A percentile compares a stretch with the other conserved stretches of the same genome.
phyloP scores from a whole-genome alignment of 2,329 filamentous ascomycete species.

The Trichoderma sp. region DNA sequence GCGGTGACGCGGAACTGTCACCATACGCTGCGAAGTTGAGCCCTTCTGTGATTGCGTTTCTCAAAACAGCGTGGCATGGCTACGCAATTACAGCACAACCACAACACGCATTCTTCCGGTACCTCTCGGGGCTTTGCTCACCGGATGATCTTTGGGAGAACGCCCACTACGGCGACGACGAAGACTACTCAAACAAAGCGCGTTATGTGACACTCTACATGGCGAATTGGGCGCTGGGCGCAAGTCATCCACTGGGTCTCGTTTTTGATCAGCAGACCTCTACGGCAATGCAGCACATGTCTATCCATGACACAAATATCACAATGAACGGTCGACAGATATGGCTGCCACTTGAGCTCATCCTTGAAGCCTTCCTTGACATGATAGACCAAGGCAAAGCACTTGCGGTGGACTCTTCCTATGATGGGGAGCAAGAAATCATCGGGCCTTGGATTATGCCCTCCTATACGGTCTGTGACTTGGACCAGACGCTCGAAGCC shows the following conservation, averaged over 20 bases:
- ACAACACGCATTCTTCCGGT: conserved; percentile 3
- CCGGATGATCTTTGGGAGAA: conserved; percentile 4
- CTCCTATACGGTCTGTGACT: neutral
- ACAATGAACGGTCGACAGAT: conserved; percentile 11
- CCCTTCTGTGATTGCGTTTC: conserved; percentile 5
- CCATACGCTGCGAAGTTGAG: neutral
- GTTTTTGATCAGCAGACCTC: conserved; percentile 1
- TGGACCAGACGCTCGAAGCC: conserved; percentile 2
- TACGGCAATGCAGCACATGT: conserved; percentile 16
- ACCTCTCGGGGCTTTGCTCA: conserved; percentile 4
- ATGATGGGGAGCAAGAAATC: neutral
- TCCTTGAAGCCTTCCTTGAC: neutral
- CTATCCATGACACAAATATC: conserved; percentile 3
- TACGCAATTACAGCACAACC: neutral
- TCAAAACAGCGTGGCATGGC: conserved; percentile 7
- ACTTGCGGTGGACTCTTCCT: conserved; percentile 1
- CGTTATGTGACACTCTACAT: conserved; percentile 17
- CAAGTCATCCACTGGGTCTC: conserved; percentile 8
- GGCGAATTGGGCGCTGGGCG: conserved; percentile 12
- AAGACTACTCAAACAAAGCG: conserved; percentile 4
- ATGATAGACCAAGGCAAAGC: conserved; percentile 16
- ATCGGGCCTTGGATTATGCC: conserved; percentile 11
- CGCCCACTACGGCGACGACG: neutral
- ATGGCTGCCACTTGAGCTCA: conserved; percentile 6
- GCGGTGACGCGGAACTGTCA: neutral